A percentile compares a stretch with the other conserved stretches of the same genome.
Evolutionary conservation across 2,329 filamentous ascomycete genomes (phyloP).

Genomic region (Trichoderma endophyticum): DNA sequence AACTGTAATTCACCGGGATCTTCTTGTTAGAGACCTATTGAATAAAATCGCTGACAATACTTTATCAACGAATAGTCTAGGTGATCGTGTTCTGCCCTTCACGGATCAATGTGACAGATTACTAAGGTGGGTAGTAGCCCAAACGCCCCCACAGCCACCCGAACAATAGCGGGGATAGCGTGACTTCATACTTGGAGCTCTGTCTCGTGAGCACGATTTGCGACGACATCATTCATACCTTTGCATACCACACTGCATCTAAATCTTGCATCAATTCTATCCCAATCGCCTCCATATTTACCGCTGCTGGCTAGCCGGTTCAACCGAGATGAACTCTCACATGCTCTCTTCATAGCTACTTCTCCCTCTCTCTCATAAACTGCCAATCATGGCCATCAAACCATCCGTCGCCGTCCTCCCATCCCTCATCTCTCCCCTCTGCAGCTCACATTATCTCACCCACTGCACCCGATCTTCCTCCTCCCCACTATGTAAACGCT

Average conservation of each 20-base stretch:
- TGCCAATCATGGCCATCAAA: constrained; percentile 10
- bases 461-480: neutral
- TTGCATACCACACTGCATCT: neutral
- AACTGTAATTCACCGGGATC: too few species aligned
- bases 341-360: neutral
- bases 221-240: neutral
- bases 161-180: constrained; percentile 7
- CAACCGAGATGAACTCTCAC: neutral
- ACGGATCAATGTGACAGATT: neutral
- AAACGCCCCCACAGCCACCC: neutral
- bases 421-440: neutral
- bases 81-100: neutral
- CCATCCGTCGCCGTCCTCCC: neutral
- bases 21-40: too few species aligned
- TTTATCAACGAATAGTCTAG: neutral
- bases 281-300: neutral
- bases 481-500: neutral
- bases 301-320: neutral
- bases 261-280: neutral
- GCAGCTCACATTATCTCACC: neutral
- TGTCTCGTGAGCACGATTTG: neutral
- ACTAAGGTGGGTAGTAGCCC: neutral
- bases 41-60: too few species aligned
- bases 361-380: neutral
- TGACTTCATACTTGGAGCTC: neutral